A percentile compares a stretch with the other conserved stretches of the same genome.
Evolutionary conservation across 257 asterid species (phyloP).

Genomic region (Fraxinus anomala): DNA sequence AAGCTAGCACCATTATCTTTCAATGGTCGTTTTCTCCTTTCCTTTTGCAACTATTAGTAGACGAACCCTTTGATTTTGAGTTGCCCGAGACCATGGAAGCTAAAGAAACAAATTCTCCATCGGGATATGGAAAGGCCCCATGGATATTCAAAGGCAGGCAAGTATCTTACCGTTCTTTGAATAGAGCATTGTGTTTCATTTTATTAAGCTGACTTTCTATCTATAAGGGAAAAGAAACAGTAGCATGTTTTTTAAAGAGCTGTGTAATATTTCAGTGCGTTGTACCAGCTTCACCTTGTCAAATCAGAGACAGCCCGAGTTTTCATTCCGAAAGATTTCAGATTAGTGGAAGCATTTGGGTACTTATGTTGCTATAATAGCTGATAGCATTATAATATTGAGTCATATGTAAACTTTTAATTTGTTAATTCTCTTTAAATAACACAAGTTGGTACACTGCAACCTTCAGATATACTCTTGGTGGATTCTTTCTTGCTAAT

Average conservation of each 20-base stretch:
- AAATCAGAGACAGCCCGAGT: conserved; percentile 94
- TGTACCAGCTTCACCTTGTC: conserved; percentile 95
- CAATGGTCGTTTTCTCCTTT: conserved; percentile 15
- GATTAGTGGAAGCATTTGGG: conserved; percentile 96
- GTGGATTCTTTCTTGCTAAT: conserved; percentile 96
- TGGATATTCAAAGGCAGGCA: conserved; percentile 97
- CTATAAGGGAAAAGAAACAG: not conserved
- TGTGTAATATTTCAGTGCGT: conserved; percentile 62
- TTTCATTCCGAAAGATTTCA: conserved; percentile 85
- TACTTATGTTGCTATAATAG: conserved; percentile 32
- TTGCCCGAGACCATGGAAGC: conserved; percentile 41
- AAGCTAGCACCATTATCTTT: conserved; percentile 17
- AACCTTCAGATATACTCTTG: conserved; percentile 76
- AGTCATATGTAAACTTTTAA: conserved; percentile 15
- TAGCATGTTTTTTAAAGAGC: conserved; percentile 6
- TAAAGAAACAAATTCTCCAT: conserved; percentile 38
- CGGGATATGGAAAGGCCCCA: conserved; percentile 78
- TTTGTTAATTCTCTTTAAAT: conserved; percentile 21
- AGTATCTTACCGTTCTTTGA: conserved; percentile 32
- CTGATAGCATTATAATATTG: conserved; percentile 6
- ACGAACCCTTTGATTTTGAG: not conserved
- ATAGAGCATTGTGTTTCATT: conserved; percentile 3
- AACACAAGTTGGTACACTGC: conserved; percentile 34
- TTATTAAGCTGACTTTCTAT: not conserved
- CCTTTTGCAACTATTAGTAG: not conserved